Evolutionary conservation across 768 basidiomycete genomes (phyloP).

Genomic region (Lactarius akahatsu): DNA sequence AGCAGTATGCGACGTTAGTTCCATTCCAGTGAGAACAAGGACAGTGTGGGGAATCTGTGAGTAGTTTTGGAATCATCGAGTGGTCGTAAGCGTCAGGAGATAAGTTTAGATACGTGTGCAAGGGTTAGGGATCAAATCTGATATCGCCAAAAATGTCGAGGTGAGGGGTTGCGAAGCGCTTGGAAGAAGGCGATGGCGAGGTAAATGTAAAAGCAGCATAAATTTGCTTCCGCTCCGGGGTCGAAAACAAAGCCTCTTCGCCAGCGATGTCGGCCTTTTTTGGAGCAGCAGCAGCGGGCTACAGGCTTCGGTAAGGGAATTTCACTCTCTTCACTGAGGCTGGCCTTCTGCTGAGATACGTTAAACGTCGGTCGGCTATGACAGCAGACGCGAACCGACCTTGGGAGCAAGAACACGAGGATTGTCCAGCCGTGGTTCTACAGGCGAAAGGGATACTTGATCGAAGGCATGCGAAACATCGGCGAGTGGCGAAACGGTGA

Average conservation of each 20-base stretch:
- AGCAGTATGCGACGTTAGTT: slow-evolving; percentile 19
- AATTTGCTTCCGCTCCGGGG: slow-evolving; percentile 70
- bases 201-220: slow-evolving; percentile 79
- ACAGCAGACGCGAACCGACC: slow-evolving; percentile 9
- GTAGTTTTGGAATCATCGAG: slow-evolving; percentile 23
- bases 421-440: slow-evolving; percentile 17
- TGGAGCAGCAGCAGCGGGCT: slow-evolving; percentile 14
- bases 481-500: slow-evolving; percentile 75
- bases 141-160: slow-evolving; percentile 31
- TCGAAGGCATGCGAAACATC: slow-evolving; percentile 74
- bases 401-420: slow-evolving; percentile 21
- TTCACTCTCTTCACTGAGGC: slow-evolving; percentile 7
- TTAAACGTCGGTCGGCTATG: slow-evolving; percentile 7
- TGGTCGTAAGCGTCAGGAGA: slow-evolving; percentile 19
- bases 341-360: slow-evolving; percentile 20
- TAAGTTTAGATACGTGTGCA: slow-evolving; percentile 13
- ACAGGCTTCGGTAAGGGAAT: slow-evolving; percentile 21
- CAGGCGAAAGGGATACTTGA: slow-evolving; percentile 28
- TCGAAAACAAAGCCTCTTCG: slow-evolving; percentile 48
- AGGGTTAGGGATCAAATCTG: slow-evolving; percentile 25
- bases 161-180: slow-evolving; percentile 44
- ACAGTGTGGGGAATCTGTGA: slow-evolving; percentile 8
- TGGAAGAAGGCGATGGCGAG: slow-evolving; percentile 62
- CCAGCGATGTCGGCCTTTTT: slow-evolving; percentile 10
- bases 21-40: slow-evolving; percentile 18